Evolutionary conservation across 2,329 filamentous ascomycete genomes (phyloP).

Genomic region (Talaromyces sp.): DNA sequence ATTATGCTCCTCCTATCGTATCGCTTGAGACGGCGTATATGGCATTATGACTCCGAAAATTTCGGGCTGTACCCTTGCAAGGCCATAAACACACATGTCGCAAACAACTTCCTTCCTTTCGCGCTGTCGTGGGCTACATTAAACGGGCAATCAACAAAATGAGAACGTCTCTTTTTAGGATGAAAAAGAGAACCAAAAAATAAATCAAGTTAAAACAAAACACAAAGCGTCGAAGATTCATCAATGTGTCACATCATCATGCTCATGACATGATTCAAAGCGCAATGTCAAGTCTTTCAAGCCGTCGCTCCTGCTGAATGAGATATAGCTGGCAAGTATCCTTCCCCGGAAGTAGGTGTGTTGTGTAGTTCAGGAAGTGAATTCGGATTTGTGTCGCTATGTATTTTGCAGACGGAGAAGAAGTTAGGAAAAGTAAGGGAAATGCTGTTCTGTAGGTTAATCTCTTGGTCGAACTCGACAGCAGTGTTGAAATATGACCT

Average conservation of each 20-base stretch:
- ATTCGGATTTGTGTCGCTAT: no score
- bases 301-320: slow-evolving; percentile 14
- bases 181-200: neutral
- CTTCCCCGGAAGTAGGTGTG: slow-evolving; percentile 7
- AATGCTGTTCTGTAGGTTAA: no score
- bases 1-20: slow-evolving; percentile 8
- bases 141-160: neutral
- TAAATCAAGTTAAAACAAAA: neutral
- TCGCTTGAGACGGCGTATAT: neutral
- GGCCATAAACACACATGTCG: neutral
- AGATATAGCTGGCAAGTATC: slow-evolving; percentile 10
- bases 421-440: no score
- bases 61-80: neutral
- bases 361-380: no score
- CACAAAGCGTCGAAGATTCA: slow-evolving; percentile 2
- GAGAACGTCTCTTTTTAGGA: neutral
- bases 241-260: slow-evolving; percentile 7
- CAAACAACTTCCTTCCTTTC: neutral
- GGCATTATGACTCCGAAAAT: neutral
- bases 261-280: slow-evolving; percentile 4
- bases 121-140: neutral
- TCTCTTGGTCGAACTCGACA: no score
- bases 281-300: neutral
- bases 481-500: no score
- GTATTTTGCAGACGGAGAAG: no score